Evolutionary conservation across 1,284 basidiomycete species (phyloP), one percentile per base, ranked within the genome.

Genomic region (Austropuccinia psidii): DNA sequence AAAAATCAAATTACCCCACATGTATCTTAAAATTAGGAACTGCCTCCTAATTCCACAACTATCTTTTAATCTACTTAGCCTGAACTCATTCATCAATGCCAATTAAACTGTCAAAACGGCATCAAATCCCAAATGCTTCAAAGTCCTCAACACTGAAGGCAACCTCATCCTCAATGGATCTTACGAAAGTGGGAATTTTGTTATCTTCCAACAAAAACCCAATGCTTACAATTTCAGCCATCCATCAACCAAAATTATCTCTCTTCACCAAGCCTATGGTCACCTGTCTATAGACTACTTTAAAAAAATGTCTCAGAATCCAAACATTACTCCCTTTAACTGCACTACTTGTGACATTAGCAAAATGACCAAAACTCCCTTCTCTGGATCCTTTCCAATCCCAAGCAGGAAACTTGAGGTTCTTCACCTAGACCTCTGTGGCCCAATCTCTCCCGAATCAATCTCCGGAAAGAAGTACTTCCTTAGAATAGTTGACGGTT

Each of bases 391-490:
- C 45, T 65, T 65, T n/a, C 62, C 62, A 5, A 50, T 17, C 6
- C 62, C 62, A 27, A 29, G 45, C 29, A 6, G n/a, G 17, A 43
- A 43, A 8, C 62, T 65, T 21, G 31, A 65, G 27, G 49, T 35
- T 43, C 62, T 65, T 2, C 62, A 65, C n/a, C 8, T 65, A 1
- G 45, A 65, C 27, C 43, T 64, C 4, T 64, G 61, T n/a, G 41
- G 61, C 11, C 61, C 61, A 4, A 64, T 64, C 27, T 31, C 61
- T 9, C 6, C 61, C 19, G n/a, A 41, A 15, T 64, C 43, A 5
- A 21, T 47, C 15, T 64, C 43, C 13, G 43, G 43, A 15, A 29
- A 64, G 31, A 9, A 49, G 2, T 64, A 64, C 27, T 64, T 64
- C 27, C 43, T 64, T 3, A 8, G 27, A 17, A 45, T 37, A n/a